Percentiles rank a stretch among this genome's conserved stretches.
These are phyloP conservation scores for Piper betle DNA, from an alignment of 164 flowering plant species.

Conservation along the genomic window DNA sequence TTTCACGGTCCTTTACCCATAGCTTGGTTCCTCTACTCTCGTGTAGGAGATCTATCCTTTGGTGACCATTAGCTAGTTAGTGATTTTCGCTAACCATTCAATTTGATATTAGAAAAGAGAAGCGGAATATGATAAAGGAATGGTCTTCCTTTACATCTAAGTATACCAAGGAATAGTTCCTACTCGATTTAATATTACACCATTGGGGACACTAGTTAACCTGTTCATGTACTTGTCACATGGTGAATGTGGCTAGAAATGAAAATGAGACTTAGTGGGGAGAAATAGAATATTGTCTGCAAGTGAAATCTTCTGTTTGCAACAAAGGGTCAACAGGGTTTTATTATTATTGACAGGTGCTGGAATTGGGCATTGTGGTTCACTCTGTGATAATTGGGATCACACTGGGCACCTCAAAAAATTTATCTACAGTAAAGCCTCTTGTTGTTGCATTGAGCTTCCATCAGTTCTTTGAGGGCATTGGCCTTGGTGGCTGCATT, in stretches of 20 bases:
- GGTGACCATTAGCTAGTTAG: too few species aligned
- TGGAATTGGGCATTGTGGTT: conserved; percentile 17
- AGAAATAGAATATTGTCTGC: too few species aligned
- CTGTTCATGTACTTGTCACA: not conserved
- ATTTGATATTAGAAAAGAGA: too few species aligned
- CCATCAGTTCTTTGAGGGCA: conserved; percentile 16
- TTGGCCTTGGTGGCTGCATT: conserved; percentile 16
- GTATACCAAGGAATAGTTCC: not conserved
- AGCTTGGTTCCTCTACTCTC: too few species aligned
- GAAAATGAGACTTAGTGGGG: not conserved
- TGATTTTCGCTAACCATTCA: not conserved
- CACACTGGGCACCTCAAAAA: conserved; percentile 8
- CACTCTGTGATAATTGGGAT: conserved; percentile 14
- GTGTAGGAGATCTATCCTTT: too few species aligned
- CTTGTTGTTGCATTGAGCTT: conserved; percentile 12
- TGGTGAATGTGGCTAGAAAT: not conserved
- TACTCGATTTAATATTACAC: too few species aligned
- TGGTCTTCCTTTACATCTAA: not conserved
- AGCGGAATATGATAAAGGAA: not conserved
- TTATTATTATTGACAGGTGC: conserved; percentile 5
- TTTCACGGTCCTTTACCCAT: too few species aligned
- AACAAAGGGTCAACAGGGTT: not conserved
- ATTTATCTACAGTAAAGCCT: conserved; percentile 7
- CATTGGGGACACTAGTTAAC: too few species aligned
- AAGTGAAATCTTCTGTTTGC: too few species aligned